These are phyloP conservation scores for Malus hybrid DNA, from an alignment of 331 rosid species.

Conservation along the genomic window DNA sequence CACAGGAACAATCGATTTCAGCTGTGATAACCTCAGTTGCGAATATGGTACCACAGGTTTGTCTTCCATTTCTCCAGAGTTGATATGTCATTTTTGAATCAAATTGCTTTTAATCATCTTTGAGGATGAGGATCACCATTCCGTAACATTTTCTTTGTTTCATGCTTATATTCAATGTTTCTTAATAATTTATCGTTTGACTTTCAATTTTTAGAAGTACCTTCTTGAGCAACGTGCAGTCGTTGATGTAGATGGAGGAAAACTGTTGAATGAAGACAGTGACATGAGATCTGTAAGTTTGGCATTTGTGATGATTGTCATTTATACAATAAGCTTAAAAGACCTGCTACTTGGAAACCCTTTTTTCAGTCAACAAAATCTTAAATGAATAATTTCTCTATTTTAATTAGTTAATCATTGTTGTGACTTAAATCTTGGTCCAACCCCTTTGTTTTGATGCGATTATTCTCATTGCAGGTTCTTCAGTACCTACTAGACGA, in stretches of 20 bases:
- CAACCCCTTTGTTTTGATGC: slow-evolving; percentile 3
- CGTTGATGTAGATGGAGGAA: slow-evolving; percentile 76
- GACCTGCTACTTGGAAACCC: too few species aligned
- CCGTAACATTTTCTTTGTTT: neutral
- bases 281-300: slow-evolving; percentile 88
- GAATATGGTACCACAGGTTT: slow-evolving; percentile 92
- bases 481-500: slow-evolving; percentile 83
- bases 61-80: slow-evolving; percentile 11
- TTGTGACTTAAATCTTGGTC: slow-evolving; percentile 5
- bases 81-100: neutral
- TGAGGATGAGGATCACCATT: neutral
- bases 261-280: slow-evolving; percentile 77
- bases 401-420: slow-evolving; percentile 12
- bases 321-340: neutral
- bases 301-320: slow-evolving; percentile 8
- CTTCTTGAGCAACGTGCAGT: slow-evolving; percentile 86
- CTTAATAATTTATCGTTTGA: neutral
- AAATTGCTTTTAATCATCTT: neutral
- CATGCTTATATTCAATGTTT: neutral
- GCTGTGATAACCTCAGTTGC: slow-evolving; percentile 65
- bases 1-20: slow-evolving; percentile 87
- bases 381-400: neutral
- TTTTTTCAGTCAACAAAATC: too few species aligned
- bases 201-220: slow-evolving; percentile 48
- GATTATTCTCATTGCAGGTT: slow-evolving; percentile 53